These are phyloP conservation scores for Penicillium oxalicum DNA, from an alignment of 2,329 filamentous ascomycete species.

Conservation along the genomic window DNA sequence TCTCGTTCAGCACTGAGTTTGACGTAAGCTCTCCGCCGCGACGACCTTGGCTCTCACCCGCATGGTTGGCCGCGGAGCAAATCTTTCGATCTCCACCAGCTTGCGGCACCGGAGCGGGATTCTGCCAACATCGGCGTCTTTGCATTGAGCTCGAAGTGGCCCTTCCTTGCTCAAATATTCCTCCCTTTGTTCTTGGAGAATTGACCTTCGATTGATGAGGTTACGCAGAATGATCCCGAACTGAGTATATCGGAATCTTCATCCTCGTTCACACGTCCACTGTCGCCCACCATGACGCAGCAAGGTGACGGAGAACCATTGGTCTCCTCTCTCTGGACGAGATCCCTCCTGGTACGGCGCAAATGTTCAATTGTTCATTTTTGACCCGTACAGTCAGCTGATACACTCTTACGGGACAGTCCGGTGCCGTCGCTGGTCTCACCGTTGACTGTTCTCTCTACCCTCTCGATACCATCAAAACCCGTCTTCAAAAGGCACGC, in stretches of 20 bases:
- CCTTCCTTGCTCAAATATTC: not conserved
- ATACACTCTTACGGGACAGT: constrained; percentile 41
- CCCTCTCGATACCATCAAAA: constrained; percentile 98
- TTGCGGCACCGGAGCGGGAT: constrained; percentile 14
- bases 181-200: not conserved
- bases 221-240: constrained; percentile 8
- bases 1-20: not conserved
- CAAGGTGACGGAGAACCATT: constrained; percentile 28
- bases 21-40: constrained; percentile 10
- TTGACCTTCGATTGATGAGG: no score
- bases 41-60: constrained; percentile 17
- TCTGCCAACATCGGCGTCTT: not conserved
- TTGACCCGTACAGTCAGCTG: not conserved
- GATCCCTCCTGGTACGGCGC: constrained; percentile 35
- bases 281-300: constrained; percentile 22
- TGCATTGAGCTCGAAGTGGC: not conserved
- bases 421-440: constrained; percentile 86
- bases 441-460: constrained; percentile 96
- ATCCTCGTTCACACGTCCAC: not conserved
- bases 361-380: not conserved
- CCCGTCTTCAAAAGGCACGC: constrained; percentile 66
- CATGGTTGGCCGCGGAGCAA: constrained; percentile 20
- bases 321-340: constrained; percentile 40
- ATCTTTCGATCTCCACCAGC: constrained; percentile 14
- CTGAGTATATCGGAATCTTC: constrained; percentile 2